A percentile compares a stretch with the other conserved stretches of the same genome.
Conservation (phyloP, 352 stramenopile genomes). For the Chrysophaeum taylorii region DNA sequence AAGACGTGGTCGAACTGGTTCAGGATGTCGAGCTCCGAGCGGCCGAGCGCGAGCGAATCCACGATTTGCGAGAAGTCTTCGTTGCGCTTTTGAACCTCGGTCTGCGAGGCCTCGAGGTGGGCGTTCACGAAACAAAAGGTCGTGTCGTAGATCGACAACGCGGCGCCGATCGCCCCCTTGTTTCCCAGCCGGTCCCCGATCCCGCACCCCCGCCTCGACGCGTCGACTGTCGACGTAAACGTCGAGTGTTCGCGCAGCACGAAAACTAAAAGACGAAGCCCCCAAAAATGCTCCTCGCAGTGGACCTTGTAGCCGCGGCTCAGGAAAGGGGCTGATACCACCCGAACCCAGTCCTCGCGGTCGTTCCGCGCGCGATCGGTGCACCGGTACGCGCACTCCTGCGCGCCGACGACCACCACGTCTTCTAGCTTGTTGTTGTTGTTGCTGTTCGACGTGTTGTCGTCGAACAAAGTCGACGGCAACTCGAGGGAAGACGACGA, state of each 20-base stretch:
- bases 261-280: background rate
- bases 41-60: background rate
- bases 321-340: background rate
- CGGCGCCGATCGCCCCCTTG: conserved; percentile 72
- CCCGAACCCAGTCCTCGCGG: background rate
- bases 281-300: conserved; percentile 1
- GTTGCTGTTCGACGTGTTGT: background rate
- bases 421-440: background rate
- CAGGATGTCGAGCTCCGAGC: conserved; percentile 21
- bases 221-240: background rate
- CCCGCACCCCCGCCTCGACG: conserved; percentile 26
- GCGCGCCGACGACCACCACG: background rate
- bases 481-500: no score
- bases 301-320: background rate
- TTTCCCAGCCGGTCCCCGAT: conserved; percentile 63
- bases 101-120: conserved; percentile 75
- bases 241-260: background rate
- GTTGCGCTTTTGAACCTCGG: conserved; percentile 63
- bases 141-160: conserved; percentile 58
- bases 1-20: conserved; percentile 70
- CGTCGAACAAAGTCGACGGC: no score
- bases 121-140: conserved; percentile 73
- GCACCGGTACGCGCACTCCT: background rate
- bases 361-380: background rate
- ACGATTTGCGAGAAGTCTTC: conserved; percentile 55